A percentile compares a stretch with the other conserved stretches of the same genome.
phyloP scores from a whole-genome alignment of 345 rosid species.

The Moringa oleifera region DNA sequence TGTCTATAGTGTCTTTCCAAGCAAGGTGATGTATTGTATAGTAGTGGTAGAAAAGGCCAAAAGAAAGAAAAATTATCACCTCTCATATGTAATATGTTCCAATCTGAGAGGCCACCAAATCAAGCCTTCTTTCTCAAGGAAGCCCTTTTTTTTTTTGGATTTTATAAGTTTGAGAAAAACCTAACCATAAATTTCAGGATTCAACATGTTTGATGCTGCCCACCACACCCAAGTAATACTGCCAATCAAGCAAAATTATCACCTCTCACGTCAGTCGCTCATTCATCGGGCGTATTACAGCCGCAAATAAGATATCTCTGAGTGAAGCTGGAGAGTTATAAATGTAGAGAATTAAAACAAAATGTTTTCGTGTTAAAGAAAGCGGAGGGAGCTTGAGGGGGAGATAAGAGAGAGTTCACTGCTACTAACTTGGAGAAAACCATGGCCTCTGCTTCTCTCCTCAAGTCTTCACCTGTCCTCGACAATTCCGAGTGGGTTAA shows the following conservation, averaged over 20 bases:
- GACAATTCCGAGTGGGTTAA: constrained; percentile 83
- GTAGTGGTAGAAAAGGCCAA: too few relatives aligned
- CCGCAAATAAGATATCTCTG: constrained; percentile 28
- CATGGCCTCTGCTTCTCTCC: constrained; percentile 73
- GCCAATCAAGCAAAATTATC: constrained; percentile 6
- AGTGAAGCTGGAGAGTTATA: constrained; percentile 9
- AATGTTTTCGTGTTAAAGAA: not conserved
- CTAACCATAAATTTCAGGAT: not conserved
- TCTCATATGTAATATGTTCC: too few relatives aligned
- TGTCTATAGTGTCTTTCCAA: too few relatives aligned
- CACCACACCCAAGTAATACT: not conserved
- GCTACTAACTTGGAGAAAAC: not conserved
- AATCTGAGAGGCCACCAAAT: not conserved
- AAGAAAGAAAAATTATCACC: too few relatives aligned
- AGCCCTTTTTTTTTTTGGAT: not conserved
- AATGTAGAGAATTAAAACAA: constrained; percentile 6
- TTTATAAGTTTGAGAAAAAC: constrained; percentile 6
- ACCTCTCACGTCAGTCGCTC: constrained; percentile 15
- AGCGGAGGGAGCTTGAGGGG: constrained; percentile 9
- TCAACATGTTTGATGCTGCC: not conserved
- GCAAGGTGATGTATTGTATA: too few relatives aligned
- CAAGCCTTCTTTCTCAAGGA: not conserved
- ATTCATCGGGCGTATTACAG: constrained; percentile 22
- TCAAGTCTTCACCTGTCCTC: constrained; percentile 75
- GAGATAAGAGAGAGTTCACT: not conserved